Conservation (phyloP, 176 grass and related monocot species). For the Triticum timopheevii region DNA sequence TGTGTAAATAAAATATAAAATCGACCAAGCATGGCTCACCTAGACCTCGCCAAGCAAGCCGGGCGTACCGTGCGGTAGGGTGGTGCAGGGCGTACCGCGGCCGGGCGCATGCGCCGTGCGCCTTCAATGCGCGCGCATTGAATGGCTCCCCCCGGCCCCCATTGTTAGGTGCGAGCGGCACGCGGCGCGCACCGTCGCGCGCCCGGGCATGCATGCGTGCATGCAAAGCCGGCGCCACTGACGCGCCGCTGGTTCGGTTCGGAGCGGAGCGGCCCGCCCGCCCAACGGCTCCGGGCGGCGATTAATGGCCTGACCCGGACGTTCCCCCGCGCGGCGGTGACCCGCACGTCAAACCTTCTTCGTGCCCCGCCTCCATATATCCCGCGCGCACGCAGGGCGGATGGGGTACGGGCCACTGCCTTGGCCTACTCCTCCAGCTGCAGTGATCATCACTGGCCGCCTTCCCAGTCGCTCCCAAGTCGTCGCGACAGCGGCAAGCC, state of each 20-base stretch:
- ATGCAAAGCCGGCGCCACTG: neutral
- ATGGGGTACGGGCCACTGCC: neutral
- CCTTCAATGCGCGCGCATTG: neutral
- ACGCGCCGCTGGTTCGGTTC: conserved; percentile 28
- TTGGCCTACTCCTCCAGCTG: neutral
- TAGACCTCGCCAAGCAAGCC: neutral
- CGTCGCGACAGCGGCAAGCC: conserved; percentile 26
- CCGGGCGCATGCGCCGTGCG: neutral
- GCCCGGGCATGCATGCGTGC: no score
- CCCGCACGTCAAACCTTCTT: conserved; percentile 5
- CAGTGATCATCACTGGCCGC: neutral
- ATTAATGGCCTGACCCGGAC: conserved; percentile 60
- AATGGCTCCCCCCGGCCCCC: neutral
- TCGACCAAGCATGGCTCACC: no score
- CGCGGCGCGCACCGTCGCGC: no score
- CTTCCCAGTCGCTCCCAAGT: neutral
- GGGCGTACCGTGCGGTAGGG: neutral
- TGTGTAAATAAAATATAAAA: no score
- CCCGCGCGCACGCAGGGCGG: neutral
- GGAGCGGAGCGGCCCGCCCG: neutral
- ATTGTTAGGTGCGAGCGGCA: neutral
- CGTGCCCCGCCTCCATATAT: neutral
- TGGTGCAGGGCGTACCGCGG: neutral
- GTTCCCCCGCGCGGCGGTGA: neutral
- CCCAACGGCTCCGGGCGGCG: conserved; percentile 66